Evolutionary conservation across 495 filamentous ascomycete species (phyloP).

Genomic region (Trichoderma virens): DNA sequence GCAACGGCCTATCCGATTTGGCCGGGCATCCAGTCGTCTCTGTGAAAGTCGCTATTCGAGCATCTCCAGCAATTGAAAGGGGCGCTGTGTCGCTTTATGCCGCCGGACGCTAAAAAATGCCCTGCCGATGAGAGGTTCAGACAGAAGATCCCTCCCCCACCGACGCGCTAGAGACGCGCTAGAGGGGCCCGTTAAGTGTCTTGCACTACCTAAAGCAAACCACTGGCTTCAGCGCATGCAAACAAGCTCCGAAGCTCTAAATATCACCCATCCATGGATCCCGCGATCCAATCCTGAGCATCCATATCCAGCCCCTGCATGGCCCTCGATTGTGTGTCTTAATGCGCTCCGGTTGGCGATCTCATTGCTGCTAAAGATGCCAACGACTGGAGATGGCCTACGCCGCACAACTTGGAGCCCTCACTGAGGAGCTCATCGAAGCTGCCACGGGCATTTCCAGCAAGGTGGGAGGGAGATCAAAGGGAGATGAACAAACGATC

Average conservation of each 20-base stretch:
- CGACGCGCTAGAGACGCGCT: constrained; percentile 4
- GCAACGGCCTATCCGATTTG: background rate
- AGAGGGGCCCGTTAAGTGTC: background rate
- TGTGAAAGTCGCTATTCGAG: background rate
- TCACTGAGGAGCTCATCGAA: constrained; percentile 49
- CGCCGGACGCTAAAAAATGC: background rate
- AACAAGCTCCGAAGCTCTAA: background rate
- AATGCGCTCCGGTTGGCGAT: background rate
- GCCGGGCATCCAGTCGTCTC: background rate
- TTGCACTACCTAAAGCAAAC: too few relatives aligned
- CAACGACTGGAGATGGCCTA: constrained; percentile 35
- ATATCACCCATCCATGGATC: too few relatives aligned
- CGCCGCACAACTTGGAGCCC: constrained; percentile 35
- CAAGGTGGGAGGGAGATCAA: background rate
- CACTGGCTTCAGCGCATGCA: background rate
- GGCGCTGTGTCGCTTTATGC: background rate
- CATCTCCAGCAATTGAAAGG: background rate
- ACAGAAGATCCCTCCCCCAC: background rate
- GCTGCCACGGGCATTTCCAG: constrained; percentile 24
- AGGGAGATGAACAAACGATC: background rate
- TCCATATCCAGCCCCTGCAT: background rate
- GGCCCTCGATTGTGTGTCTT: background rate
- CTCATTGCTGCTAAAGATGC: constrained; percentile 5
- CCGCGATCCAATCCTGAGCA: too few relatives aligned
- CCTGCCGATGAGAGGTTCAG: background rate